Conservation (phyloP, 176 grass and related monocot species). For the Paspalum vaginatum region DNA sequence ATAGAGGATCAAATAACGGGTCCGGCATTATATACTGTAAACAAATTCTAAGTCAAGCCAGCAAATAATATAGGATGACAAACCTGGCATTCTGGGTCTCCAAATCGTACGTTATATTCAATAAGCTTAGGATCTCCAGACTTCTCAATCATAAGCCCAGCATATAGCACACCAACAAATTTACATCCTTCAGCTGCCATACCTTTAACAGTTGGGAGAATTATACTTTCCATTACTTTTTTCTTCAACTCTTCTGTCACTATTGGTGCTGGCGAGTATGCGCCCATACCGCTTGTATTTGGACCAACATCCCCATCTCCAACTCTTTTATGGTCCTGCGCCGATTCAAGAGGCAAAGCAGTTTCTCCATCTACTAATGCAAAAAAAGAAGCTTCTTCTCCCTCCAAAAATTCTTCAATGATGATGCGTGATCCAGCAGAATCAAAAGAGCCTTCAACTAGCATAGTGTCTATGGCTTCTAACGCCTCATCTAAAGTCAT, state of each 20-base stretch:
- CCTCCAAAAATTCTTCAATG: conserved; percentile 76
- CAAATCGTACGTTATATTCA: conserved; percentile 77
- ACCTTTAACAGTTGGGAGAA: conserved; percentile 64
- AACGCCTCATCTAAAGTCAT: conserved; percentile 68
- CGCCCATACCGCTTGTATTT: conserved; percentile 89
- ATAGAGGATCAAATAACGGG: background rate
- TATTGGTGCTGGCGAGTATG: conserved; percentile 74
- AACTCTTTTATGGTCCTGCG: conserved; percentile 75
- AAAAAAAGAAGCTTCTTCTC: conserved; percentile 81
- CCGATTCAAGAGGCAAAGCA: conserved; percentile 71
- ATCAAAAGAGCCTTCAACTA: conserved; percentile 73
- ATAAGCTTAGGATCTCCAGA: conserved; percentile 69
- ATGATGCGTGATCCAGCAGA: conserved; percentile 63
- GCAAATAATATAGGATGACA: conserved; percentile 23
- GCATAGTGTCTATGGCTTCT: conserved; percentile 70
- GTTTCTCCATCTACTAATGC: conserved; percentile 70
- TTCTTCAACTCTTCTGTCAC: conserved; percentile 56
- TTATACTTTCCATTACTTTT: conserved; percentile 73
- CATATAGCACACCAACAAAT: conserved; percentile 71
- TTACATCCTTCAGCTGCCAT: conserved; percentile 76
- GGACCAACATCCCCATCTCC: conserved; percentile 73
- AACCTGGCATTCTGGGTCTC: conserved; percentile 84
- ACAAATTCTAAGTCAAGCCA: background rate
- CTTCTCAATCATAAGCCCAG: conserved; percentile 78
- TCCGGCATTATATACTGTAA: background rate